Conservation (phyloP, 108 stramenopile genomes). For the Nitzschia putrida region DNA sequence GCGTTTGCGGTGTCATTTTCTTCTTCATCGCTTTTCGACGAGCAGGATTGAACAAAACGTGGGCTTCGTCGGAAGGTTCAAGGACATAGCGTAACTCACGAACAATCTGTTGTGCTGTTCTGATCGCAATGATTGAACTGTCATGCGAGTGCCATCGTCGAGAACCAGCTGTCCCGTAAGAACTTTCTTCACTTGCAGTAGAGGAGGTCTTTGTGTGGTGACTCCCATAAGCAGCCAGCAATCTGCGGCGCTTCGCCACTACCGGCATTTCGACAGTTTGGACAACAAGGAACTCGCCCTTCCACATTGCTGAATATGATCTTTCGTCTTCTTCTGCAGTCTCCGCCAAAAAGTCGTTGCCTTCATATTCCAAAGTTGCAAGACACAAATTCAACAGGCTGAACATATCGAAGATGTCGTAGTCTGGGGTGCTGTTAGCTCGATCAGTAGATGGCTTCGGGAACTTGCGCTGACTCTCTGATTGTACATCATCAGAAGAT, state of each 20-base stretch:
- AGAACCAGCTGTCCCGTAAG: slow-evolving; percentile 57
- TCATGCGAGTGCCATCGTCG: slow-evolving; percentile 85
- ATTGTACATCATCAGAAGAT: slow-evolving; percentile 5
- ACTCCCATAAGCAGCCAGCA: slow-evolving; percentile 17
- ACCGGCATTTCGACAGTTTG: slow-evolving; percentile 41
- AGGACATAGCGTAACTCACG: slow-evolving; percentile 66
- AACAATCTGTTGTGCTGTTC: slow-evolving; percentile 74
- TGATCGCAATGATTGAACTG: slow-evolving; percentile 71
- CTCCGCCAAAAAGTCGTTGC: slow-evolving; percentile 52
- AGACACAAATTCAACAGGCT: slow-evolving; percentile 73
- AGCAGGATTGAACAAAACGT: slow-evolving; percentile 45
- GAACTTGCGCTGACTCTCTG: slow-evolving; percentile 19
- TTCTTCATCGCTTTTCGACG: slow-evolving; percentile 4
- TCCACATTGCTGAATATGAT: slow-evolving; percentile 44
- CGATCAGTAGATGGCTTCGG: slow-evolving; percentile 25
- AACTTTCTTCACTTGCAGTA: slow-evolving; percentile 12
- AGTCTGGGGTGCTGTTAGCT: neutral
- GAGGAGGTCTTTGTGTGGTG: neutral
- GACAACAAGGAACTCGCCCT: slow-evolving; percentile 62
- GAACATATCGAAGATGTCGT: slow-evolving; percentile 77
- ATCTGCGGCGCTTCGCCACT: slow-evolving; percentile 26
- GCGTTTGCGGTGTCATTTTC: neutral
- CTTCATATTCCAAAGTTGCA: slow-evolving; percentile 82
- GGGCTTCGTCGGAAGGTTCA: slow-evolving; percentile 45
- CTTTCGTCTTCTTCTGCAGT: slow-evolving; percentile 18